Evolutionary conservation across 441 rosid species (phyloP).

Genomic region (Sinapis alba): DNA sequence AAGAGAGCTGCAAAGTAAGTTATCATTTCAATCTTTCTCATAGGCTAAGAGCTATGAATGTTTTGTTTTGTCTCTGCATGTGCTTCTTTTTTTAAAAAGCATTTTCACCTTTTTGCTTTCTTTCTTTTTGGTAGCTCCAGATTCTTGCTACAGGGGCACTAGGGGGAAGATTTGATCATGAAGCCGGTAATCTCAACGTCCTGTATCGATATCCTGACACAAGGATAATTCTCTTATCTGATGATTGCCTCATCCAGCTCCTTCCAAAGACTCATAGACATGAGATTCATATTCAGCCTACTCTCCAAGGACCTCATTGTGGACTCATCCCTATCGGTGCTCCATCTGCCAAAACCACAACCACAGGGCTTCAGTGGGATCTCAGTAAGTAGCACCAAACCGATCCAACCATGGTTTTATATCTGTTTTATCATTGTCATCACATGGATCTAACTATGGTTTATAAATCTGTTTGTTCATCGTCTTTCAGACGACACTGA

Average conservation of each 20-base stretch:
- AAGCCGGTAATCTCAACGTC: constrained; percentile 85
- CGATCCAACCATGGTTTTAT: neutral
- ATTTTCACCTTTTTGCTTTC: neutral
- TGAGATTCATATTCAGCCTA: constrained; percentile 60
- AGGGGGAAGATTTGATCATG: constrained; percentile 97
- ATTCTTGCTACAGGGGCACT: constrained; percentile 91
- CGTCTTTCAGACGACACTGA: constrained; percentile 54
- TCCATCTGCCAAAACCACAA: constrained; percentile 70
- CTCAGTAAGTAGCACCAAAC: constrained; percentile 59
- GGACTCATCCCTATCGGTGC: constrained; percentile 87
- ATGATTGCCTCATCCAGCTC: constrained; percentile 77
- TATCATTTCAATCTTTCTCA: neutral
- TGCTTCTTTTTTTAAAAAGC: too few species aligned
- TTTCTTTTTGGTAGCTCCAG: constrained; percentile 53
- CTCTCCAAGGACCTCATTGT: constrained; percentile 80
- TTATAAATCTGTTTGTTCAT: neutral
- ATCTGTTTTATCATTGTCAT: neutral
- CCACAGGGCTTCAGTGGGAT: constrained; percentile 92
- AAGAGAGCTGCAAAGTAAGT: constrained; percentile 63
- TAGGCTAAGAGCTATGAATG: neutral
- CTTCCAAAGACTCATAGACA: constrained; percentile 75
- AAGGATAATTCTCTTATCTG: constrained; percentile 68
- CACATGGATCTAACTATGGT: neutral
- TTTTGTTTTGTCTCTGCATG: neutral
- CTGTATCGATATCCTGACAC: constrained; percentile 57